phyloP scores from a whole-genome alignment of 805 yeast genomes.

The Hanseniaspora occidentalis region DNA sequence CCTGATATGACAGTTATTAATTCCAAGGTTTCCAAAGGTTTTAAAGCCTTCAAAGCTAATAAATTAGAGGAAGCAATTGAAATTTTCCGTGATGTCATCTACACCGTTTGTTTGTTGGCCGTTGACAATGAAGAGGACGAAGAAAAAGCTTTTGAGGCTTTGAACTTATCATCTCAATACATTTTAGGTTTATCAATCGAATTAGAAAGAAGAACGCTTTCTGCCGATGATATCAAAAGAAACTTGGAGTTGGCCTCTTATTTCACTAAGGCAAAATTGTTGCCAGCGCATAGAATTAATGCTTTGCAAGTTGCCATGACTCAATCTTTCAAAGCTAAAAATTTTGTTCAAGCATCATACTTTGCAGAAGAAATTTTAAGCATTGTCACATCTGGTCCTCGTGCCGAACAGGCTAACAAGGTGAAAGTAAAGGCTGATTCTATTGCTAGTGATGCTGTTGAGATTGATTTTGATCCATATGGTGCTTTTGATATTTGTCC shows the following conservation, averaged over 20 bases:
- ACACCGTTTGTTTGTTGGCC: conserved; percentile 56
- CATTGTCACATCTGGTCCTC: conserved; percentile 57
- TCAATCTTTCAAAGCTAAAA: conserved; percentile 79
- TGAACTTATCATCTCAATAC: conserved; percentile 74
- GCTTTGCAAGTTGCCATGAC: conserved; percentile 94
- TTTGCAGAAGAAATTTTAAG: conserved; percentile 78
- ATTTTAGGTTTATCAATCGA: conserved; percentile 88
- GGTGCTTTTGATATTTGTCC: conserved; percentile 89
- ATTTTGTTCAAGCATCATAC: conserved; percentile 76
- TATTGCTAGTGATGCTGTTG: conserved; percentile 73
- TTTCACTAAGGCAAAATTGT: conserved; percentile 76
- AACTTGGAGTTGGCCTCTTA: conserved; percentile 92
- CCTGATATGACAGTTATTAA: conserved; percentile 65
- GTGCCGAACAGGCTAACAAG: conserved; percentile 81
- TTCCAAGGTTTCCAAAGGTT: conserved; percentile 52
- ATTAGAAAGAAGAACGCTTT: conserved; percentile 72
- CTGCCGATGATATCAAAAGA: conserved; percentile 60
- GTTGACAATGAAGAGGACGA: conserved; percentile 70
- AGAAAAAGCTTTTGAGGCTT: conserved; percentile 55
- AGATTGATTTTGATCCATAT: conserved; percentile 84
- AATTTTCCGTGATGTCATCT: conserved; percentile 66
- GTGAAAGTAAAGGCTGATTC: conserved; percentile 71
- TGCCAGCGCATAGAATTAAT: conserved; percentile 70
- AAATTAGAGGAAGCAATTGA: conserved; percentile 72
- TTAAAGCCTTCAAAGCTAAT: conserved; percentile 71